A percentile compares a stretch with the other conserved stretches of the same genome.
These are phyloP conservation scores for Pleoardoris graminearum DNA, from an alignment of 2,329 filamentous ascomycete species.

Conservation along the genomic window DNA sequence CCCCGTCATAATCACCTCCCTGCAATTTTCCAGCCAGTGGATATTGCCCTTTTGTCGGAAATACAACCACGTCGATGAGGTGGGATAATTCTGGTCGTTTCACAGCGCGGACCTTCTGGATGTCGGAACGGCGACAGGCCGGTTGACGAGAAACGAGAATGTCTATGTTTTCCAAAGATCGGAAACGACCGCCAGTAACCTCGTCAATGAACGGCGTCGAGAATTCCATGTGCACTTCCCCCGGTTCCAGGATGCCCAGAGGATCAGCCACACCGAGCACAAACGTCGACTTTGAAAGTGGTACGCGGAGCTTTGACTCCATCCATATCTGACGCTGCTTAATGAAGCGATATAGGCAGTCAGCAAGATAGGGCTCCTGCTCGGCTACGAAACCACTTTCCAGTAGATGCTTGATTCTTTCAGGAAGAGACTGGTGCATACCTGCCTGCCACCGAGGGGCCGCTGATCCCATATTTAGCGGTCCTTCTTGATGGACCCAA, in stretches of 20 bases:
- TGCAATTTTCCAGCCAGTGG: constrained; percentile 72
- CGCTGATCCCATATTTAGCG: constrained; percentile 22
- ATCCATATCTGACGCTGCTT: constrained; percentile 58
- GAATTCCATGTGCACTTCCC: constrained; percentile 70
- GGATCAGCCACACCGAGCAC: constrained; percentile 73
- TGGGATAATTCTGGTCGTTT: constrained; percentile 63
- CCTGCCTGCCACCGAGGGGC: constrained; percentile 28
- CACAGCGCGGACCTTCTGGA: constrained; percentile 63
- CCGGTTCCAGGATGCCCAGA: constrained; percentile 60
- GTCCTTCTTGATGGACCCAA: constrained; percentile 44
- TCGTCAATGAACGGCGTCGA: constrained; percentile 62
- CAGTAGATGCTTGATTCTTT: constrained; percentile 37
- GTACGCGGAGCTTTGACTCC: constrained; percentile 62
- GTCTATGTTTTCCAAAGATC: constrained; percentile 59
- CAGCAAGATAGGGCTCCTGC: constrained; percentile 54
- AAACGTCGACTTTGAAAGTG: constrained; percentile 63
- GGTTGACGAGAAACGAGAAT: constrained; percentile 71
- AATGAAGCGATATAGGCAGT: constrained; percentile 54
- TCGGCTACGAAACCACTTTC: constrained; percentile 61
- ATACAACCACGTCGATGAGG: constrained; percentile 79
- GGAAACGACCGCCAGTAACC: constrained; percentile 57
- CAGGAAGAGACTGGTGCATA: constrained; percentile 25
- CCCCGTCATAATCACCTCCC: constrained; percentile 81
- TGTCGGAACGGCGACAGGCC: constrained; percentile 70
- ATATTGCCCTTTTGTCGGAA: constrained; percentile 63